phyloP scores from a whole-genome alignment of 1,139 yeast species.

The Nadsonia commutata region DNA sequence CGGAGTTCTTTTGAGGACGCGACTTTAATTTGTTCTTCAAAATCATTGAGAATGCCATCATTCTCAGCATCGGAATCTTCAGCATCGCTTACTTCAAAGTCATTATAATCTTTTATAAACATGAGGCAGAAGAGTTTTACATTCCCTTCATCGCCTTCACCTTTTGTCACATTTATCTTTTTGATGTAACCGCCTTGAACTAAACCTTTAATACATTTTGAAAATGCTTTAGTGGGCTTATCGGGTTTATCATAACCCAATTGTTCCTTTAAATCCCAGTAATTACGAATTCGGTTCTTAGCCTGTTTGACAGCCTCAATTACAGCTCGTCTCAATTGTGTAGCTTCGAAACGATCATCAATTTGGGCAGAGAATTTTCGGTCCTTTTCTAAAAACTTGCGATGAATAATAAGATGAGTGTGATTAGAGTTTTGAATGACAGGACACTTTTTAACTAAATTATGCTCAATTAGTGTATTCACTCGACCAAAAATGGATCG shows the following conservation, averaged over 20 bases:
- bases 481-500: conserved; percentile 26
- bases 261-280: conserved; percentile 49
- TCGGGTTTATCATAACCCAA: conserved; percentile 36
- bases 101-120: conserved; percentile 16
- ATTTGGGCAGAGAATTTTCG: conserved; percentile 6
- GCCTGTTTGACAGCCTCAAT: conserved; percentile 47
- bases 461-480: conserved; percentile 18
- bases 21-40: conserved; percentile 12
- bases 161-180: conserved; percentile 42
- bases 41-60: conserved; percentile 5
- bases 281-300: conserved; percentile 52
- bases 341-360: background rate
- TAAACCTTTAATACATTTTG: conserved; percentile 36
- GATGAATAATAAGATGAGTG: conserved; percentile 21
- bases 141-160: conserved; percentile 32
- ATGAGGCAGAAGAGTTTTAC: background rate
- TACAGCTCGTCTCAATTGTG: conserved; percentile 16
- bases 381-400: conserved; percentile 14
- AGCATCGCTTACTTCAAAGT: conserved; percentile 17
- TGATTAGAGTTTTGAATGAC: conserved; percentile 11
- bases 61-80: conserved; percentile 16
- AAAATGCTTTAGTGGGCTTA: conserved; percentile 35
- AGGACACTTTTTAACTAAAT: conserved; percentile 22
- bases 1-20: conserved; percentile 11
- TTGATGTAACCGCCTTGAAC: conserved; percentile 40